Percentiles rank a stretch among this genome's conserved stretches.
Conservation (phyloP, 2,329 filamentous ascomycete genomes). For the Colletotrichum nymphaeae region DNA sequence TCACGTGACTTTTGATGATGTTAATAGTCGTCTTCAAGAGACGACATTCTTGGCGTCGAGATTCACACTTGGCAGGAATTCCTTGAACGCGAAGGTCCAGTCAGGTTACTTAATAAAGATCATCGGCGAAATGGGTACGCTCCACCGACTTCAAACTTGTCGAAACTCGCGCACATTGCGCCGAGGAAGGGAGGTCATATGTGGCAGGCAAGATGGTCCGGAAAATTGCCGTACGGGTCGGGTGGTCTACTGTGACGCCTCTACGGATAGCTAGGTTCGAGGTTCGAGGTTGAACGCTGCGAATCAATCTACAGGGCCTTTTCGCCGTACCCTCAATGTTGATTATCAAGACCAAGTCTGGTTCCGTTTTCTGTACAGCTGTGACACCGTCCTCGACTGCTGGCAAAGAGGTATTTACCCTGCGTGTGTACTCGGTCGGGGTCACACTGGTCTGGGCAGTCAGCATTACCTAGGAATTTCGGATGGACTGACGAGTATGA, state of each 20-base stretch:
- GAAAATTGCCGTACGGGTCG: not conserved
- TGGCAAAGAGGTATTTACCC: not conserved
- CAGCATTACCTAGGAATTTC: too few species aligned
- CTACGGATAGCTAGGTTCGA: not conserved
- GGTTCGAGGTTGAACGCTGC: too few species aligned
- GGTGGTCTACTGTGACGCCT: not conserved
- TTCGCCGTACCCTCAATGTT: not conserved
- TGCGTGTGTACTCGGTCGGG: not conserved
- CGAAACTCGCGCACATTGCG: constrained; percentile 3
- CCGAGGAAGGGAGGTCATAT: not conserved
- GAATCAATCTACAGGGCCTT: not conserved
- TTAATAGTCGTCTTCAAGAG: not conserved
- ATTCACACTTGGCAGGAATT: constrained; percentile 11
- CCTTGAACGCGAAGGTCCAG: not conserved
- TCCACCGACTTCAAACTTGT: constrained; percentile 17
- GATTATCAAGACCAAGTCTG: not conserved
- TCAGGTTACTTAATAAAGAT: constrained; percentile 13
- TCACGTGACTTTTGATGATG: constrained; percentile 1
- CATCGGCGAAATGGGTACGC: constrained; percentile 11
- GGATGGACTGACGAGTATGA: not conserved
- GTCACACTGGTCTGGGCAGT: not conserved
- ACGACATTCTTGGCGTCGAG: not conserved
- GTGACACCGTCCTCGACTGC: too few species aligned
- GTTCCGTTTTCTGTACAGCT: not conserved
- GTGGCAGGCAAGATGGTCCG: not conserved